A percentile compares a stretch with the other conserved stretches of the same genome.
Conservation (phyloP, 2,329 filamentous ascomycete species). For the Remersonia thermophila region DNA sequence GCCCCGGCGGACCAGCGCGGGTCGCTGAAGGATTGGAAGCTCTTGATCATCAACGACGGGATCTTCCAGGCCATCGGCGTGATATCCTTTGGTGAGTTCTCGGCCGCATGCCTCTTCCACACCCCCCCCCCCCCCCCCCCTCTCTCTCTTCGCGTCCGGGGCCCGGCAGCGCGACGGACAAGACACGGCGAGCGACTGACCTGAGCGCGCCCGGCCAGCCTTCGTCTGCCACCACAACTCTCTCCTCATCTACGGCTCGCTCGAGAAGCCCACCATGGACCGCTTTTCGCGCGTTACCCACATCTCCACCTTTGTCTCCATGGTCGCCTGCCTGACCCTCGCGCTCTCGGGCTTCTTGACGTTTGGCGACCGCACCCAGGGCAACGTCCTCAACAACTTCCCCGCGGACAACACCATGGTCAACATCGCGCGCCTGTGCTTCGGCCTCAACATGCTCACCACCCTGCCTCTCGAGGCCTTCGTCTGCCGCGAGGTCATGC, state of each 20-base stretch:
- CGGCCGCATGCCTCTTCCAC: neutral
- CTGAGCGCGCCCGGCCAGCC: conserved; percentile 26
- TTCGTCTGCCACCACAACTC: conserved; percentile 85
- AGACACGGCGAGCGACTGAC: too few species aligned
- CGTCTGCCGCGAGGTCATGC: conserved; percentile 93
- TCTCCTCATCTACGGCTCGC: conserved; percentile 89
- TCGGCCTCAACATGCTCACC: conserved; percentile 97
- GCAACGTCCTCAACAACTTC: conserved; percentile 98
- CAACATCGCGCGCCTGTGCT: conserved; percentile 87
- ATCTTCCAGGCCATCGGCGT: conserved; percentile 95
- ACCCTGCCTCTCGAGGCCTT: conserved; percentile 94
- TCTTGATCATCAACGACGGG: conserved; percentile 71
- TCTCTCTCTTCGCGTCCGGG: neutral
- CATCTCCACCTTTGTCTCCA: conserved; percentile 79
- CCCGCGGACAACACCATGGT: conserved; percentile 82
- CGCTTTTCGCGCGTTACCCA: conserved; percentile 90
- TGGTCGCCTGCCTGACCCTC: conserved; percentile 83
- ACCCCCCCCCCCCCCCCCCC: too few species aligned
- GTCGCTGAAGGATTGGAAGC: conserved; percentile 47
- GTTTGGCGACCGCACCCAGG: conserved; percentile 82
- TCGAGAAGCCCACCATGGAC: conserved; percentile 88
- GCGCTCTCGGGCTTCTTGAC: conserved; percentile 81
- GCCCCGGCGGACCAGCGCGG: conserved; percentile 63
- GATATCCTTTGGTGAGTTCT: conserved; percentile 75
- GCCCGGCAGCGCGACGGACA: too few species aligned